Conservation (phyloP, 2,329 filamentous ascomycete species). For the Exophiala bonariae region DNA sequence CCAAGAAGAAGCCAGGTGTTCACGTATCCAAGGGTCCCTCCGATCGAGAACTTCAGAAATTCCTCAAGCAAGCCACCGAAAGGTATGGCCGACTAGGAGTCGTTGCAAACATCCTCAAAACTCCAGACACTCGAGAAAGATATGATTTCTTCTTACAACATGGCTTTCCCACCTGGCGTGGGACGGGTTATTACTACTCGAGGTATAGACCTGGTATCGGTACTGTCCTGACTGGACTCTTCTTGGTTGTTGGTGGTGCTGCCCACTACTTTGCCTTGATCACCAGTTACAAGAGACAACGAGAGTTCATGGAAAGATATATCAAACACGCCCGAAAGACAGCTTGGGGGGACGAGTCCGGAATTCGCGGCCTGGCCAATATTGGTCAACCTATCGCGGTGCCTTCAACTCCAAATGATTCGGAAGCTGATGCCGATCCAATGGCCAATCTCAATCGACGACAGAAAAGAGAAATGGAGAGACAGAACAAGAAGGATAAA, state of each 20-base stretch:
- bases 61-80: slow-evolving; percentile 77
- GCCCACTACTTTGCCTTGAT: slow-evolving; percentile 84
- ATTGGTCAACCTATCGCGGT: slow-evolving; percentile 47
- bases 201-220: slow-evolving; percentile 89
- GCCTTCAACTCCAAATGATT: slow-evolving; percentile 61
- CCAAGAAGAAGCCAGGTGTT: slow-evolving; percentile 60
- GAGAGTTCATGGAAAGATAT: slow-evolving; percentile 88
- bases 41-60: slow-evolving; percentile 72
- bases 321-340: slow-evolving; percentile 83
- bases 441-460: slow-evolving; percentile 72
- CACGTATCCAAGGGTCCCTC: slow-evolving; percentile 70
- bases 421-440: slow-evolving; percentile 64
- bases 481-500: slow-evolving; percentile 69
- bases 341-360: slow-evolving; percentile 83
- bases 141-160: slow-evolving; percentile 94
- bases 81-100: slow-evolving; percentile 82
- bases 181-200: slow-evolving; percentile 97
- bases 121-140: slow-evolving; percentile 72
- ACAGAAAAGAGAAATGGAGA: slow-evolving; percentile 86
- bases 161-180: slow-evolving; percentile 95
- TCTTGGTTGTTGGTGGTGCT: slow-evolving; percentile 78
- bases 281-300: slow-evolving; percentile 85
- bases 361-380: slow-evolving; percentile 66
- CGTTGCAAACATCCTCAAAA: slow-evolving; percentile 82
- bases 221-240: slow-evolving; percentile 77